Evolutionary conservation across 1,139 yeast genomes (phyloP).

Genomic region (Zhuliangozyma blackwelliae): DNA sequence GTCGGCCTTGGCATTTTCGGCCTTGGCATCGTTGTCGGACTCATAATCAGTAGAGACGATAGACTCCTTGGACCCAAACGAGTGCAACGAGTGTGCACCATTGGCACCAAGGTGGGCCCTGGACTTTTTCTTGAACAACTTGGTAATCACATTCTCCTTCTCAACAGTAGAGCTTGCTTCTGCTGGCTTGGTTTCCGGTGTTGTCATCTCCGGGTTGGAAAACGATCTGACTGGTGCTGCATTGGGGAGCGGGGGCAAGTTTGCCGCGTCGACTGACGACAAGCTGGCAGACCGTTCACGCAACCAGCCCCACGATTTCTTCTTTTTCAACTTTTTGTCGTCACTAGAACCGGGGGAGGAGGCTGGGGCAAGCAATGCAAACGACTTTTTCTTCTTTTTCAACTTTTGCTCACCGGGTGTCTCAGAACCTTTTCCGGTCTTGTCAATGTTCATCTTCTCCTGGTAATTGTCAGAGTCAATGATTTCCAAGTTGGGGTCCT

Average conservation of each 20-base stretch:
- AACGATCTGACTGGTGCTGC: slow-evolving; percentile 26
- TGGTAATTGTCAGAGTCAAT: slow-evolving; percentile 12
- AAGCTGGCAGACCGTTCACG: slow-evolving; percentile 32
- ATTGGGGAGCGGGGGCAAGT: slow-evolving; percentile 18
- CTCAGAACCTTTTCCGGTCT: slow-evolving; percentile 10
- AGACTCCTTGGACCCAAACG: slow-evolving; percentile 12
- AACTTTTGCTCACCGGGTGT: background rate
- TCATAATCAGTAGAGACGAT: slow-evolving; percentile 19
- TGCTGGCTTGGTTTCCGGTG: background rate
- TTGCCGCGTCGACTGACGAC: slow-evolving; percentile 21
- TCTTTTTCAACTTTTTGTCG: slow-evolving; percentile 25
- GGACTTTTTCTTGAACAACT: slow-evolving; percentile 42
- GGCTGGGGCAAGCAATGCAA: slow-evolving; percentile 13
- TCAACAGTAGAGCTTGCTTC: slow-evolving; percentile 12
- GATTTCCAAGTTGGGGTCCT: slow-evolving; percentile 11
- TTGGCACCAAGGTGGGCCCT: slow-evolving; percentile 12
- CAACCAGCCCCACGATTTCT: slow-evolving; percentile 41
- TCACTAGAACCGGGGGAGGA: background rate
- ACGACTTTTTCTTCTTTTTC: slow-evolving; percentile 19
- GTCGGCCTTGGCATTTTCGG: slow-evolving; percentile 9
- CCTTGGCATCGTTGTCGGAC: slow-evolving; percentile 19
- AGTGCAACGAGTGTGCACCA: slow-evolving; percentile 4
- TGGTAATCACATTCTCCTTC: slow-evolving; percentile 41
- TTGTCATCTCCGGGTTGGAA: slow-evolving; percentile 27
- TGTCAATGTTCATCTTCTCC: slow-evolving; percentile 11